Evolutionary conservation across 345 rosid species (phyloP).

Genomic region (Dipteronia sinensis): DNA sequence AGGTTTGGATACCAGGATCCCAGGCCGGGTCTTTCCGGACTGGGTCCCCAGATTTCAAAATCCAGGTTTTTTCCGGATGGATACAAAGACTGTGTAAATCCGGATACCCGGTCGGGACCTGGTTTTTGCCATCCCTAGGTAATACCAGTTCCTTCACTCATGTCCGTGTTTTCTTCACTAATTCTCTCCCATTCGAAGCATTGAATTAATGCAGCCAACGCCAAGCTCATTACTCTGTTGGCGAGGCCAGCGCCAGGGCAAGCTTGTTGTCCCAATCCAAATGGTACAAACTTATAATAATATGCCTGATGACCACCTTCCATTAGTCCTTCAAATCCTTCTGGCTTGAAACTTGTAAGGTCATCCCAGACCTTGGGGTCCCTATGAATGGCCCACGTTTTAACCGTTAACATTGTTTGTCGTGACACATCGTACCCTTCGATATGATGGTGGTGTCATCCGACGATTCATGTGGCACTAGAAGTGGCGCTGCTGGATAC

Average conservation of each 20-base stretch:
- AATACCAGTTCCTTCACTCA: conserved; percentile 49
- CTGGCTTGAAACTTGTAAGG: conserved; percentile 36
- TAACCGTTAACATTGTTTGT: conserved; percentile 42
- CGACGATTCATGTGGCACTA: conserved; percentile 41
- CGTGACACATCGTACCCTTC: too few relatives aligned
- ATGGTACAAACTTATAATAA: conserved; percentile 34
- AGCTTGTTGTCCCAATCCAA: conserved; percentile 55
- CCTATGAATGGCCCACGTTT: too few relatives aligned
- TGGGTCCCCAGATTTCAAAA: too few relatives aligned
- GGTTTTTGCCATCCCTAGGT: too few relatives aligned
- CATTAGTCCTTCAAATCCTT: conserved; percentile 22
- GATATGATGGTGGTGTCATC: conserved; percentile 27
- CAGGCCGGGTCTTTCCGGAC: too few relatives aligned
- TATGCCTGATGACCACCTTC: conserved; percentile 19
- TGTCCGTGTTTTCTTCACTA: conserved; percentile 39
- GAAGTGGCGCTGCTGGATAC: too few relatives aligned
- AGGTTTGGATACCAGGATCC: too few relatives aligned
- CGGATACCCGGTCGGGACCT: too few relatives aligned
- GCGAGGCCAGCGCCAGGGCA: conserved; percentile 60
- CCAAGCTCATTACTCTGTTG: conserved; percentile 30
- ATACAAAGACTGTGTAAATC: too few relatives aligned
- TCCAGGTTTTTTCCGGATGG: too few relatives aligned
- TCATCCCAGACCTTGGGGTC: conserved; percentile 46
- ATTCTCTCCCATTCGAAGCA: conserved; percentile 60
- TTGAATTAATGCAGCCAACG: conserved; percentile 49